Base-by-base conservation (phyloP, 1,139 yeast species). In the Meyerozyma athensensis region DNA sequence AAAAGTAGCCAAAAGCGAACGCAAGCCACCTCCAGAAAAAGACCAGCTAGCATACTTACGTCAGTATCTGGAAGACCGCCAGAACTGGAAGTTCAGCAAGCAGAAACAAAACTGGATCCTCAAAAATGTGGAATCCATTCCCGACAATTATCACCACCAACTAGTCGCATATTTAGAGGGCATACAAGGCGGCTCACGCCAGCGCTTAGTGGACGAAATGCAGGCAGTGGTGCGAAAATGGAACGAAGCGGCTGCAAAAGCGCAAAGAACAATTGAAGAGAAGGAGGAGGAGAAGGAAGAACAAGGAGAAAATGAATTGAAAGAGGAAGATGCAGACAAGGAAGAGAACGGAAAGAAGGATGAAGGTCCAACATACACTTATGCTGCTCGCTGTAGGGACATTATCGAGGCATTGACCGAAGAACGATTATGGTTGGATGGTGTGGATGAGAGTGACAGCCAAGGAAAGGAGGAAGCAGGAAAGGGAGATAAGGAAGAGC, bases 51-150 rank as follows among this genome's bases (percentile, higher is more conserved):
- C 72, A 1, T 90, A 90, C 53, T 62, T 90, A 48, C 73, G 79
- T 41, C 86, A 79, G 40, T 90, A 77, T 52, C 64, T 67, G 18
- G 67, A 72, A 7, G 87, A 81, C 48, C 70, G 67, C 42, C 74
- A 63, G 0, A 69, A 73, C 43, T 90, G 97, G 97, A 90, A 89
- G 62, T 90, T 90, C 56, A 84, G 95, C 41, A 90, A 90, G 54
- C 95, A 86, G 63, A 89, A 90, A 49, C 97, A 90, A 58, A 89
- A 87, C 55, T 90, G 97, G 97, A 71, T 90, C 36, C 61, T 89
- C 45, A 83, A 82, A 52, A 81, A 87, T 58, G 63, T 86, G 35
- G 72, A 69, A 43, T 47, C 54, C 26, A 72, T 82, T 13, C 85
- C 82, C 1, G 68, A 62, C 1, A 64, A 72, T 3, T 89, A 86